Base-by-base conservation (phyloP, 257 asterid species). In the Nemophila menziesii region DNA sequence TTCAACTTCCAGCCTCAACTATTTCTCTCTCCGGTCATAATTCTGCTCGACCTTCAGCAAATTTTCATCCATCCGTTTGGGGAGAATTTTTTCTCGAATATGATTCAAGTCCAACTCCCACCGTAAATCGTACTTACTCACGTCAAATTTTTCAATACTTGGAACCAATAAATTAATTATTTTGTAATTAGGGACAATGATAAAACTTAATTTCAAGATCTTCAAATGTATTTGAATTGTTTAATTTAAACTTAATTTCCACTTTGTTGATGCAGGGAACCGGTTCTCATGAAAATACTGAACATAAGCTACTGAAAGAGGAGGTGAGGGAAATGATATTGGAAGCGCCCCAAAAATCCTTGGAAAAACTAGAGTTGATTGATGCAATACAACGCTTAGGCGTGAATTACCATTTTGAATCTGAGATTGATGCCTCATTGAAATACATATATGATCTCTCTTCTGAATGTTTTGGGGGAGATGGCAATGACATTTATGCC, bases 321-420 rank as follows among this genome's bases (percentile, higher is more conserved):
- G 20, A 37, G 7, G 39, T 52, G 0, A 27, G 3, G 49, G 17
- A 52, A 17, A 41, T 20, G 29, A 5, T 51, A 18, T 39, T 15
- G 0, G 40, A 14, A 38, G 33, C 26, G 5, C 48, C 41, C 12
- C 5, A 39, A 17, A 17, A 51, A 7, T 12, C 26, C 16, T 22
- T 12, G 12, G 34, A 38, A 8, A 38, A 44, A 20, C 43, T 51
- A 48, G 2, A 18, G 11, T 11, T 44, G 20, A 59, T 51, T 20
- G 54, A 59, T 2, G 33, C 45, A 38, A 39, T 60, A 18, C 60
- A 60, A 46, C 44, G 46, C 8, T 40, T 60, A 8, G 60, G 51
- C 26, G 22, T 60, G 12, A 20, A 33, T n/a, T 52, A 60, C 22
- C 60, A 52, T 39, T 60, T 52, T 11, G 26, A 52, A 17, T 20